Base-by-base conservation (phyloP, 768 basidiomycete genomes). In the Termitomyces sp. region DNA sequence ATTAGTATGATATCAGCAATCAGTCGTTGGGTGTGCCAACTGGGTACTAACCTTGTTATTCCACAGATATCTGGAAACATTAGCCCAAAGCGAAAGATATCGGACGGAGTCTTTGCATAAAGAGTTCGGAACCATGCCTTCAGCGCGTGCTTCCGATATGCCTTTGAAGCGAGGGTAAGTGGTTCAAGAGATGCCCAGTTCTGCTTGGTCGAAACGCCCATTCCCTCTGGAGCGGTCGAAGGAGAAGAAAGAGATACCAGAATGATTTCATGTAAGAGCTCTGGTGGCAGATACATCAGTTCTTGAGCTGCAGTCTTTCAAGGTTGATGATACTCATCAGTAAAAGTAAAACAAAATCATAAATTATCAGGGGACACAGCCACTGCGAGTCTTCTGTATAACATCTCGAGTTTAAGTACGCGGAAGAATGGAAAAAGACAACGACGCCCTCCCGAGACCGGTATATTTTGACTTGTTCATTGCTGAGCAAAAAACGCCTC, bases 261-360 rank as follows among this genome's bases (percentile, higher is more conserved):
- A n/a, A 72, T 58, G 16, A 76, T 71, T 60, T 73, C 70, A 42
- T 62, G 56, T 23, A 73, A 57, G 43, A 76, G 67, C 65, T 76
- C 74, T 25, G 61, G 58, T 45, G 74, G 74, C 41, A 74, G 32
- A 53, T 55, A 55, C 60, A 63, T 64, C 25, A 2, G 27, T 16
- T 10, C 32, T 32, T 11, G 11, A 32, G 32, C 32, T 32, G 11
- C 32, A 9, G n/a, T n/a, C n/a, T n/a, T n/a, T n/a, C n/a, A n/a
- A n/a, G n/a, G n/a, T n/a, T n/a, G n/a, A n/a, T n/a, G n/a, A n/a
- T n/a, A n/a, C n/a, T n/a, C n/a, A n/a, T n/a, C n/a, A n/a, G n/a
- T n/a, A n/a, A n/a, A n/a, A n/a, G n/a, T n/a, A n/a, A n/a, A n/a
- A n/a, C n/a, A n/a, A n/a, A n/a, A n/a, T n/a, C n/a, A n/a, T n/a